Evolutionary conservation across 257 asterid genomes (phyloP), one percentile per base, ranked within the genome.

Genomic region (Anisodus tanguticus): DNA sequence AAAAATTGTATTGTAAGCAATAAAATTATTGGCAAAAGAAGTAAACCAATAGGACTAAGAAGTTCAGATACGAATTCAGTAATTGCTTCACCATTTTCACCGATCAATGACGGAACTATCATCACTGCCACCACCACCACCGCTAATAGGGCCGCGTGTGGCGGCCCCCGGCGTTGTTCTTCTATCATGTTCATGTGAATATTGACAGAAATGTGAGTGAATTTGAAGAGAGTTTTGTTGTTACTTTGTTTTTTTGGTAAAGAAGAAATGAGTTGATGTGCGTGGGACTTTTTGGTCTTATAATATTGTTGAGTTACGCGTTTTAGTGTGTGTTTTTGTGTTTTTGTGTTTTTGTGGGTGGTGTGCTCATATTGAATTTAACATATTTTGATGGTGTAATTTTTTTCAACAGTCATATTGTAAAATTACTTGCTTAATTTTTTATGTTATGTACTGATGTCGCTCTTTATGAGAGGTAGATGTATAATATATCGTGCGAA

Each of bases 41-140:
- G 92, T 6, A 95, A 91, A 0, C 98, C 98, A 4, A 94, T 83
- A 12, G 98, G 98, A 76, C 92, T 94, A 51, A 95, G 88, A 62
- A 92, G 85, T 81, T 94, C 98, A 2, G 99, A 90, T 47, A 94
- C 82, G 92, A 93, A 94, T 6, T 89, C 98, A 0, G 99, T 94
- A 0, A 94, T 16, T 8, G 97, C 99, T 87, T 94, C 98, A 17
- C 98, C 98, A 54, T 91, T 92, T 86, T 95, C 98, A 5, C 97
- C 98, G 7, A 95, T 79, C 0, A 94, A 77, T 3, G 91, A 83
- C 2, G 99, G 98, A 13, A 89, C 91, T 37, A 91, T 87, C 82
- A 95, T 35, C 62, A 94, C 94, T 26, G 88, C 57, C 16, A 90
- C 92, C 26, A 94, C 98, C 55, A 92, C 98, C 81, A 59, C 97